Conservation (phyloP, 176 grass and related monocot species). For the Elaeis guineensis region DNA sequence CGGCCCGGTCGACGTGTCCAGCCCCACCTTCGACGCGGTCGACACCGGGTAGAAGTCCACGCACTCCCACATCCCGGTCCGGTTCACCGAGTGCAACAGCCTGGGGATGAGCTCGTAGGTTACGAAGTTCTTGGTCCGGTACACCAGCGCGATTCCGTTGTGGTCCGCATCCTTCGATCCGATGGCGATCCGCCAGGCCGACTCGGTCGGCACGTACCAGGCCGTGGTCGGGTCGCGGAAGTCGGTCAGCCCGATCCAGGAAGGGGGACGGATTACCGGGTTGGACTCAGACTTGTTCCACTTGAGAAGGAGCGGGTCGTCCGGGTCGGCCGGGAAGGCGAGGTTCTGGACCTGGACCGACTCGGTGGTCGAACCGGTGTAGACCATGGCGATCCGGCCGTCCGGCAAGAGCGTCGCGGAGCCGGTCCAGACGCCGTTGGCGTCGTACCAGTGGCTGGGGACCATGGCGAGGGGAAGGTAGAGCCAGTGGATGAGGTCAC, state of each 20-base stretch:
- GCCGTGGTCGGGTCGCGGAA: slow-evolving; percentile 83
- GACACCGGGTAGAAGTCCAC: slow-evolving; percentile 93
- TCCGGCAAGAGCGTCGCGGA: background rate
- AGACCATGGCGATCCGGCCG: slow-evolving; percentile 37
- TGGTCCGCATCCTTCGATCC: slow-evolving; percentile 47
- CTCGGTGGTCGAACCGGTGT: slow-evolving; percentile 65
- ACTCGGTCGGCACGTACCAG: slow-evolving; percentile 34
- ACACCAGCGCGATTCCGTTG: slow-evolving; percentile 60
- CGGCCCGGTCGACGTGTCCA: slow-evolving; percentile 49
- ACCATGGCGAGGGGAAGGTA: background rate
- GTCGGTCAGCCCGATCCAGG: slow-evolving; percentile 47
- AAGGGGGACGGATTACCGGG: slow-evolving; percentile 52
- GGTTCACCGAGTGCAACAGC: slow-evolving; percentile 46
- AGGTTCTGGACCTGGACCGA: slow-evolving; percentile 79
- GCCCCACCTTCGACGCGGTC: slow-evolving; percentile 10
- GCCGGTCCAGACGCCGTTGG: background rate
- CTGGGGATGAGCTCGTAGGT: slow-evolving; percentile 43
- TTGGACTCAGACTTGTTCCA: slow-evolving; percentile 68
- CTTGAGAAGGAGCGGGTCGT: slow-evolving; percentile 45
- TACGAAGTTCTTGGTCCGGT: slow-evolving; percentile 71
- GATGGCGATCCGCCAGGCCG: slow-evolving; percentile 61
- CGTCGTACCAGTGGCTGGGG: background rate
- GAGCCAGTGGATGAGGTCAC: background rate
- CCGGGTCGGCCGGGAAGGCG: slow-evolving; percentile 38
- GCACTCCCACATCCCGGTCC: slow-evolving; percentile 99